These are phyloP conservation scores for Ophiocordyceps unilateralis DNA, from an alignment of 2,329 filamentous ascomycete species.

Conservation along the genomic window DNA sequence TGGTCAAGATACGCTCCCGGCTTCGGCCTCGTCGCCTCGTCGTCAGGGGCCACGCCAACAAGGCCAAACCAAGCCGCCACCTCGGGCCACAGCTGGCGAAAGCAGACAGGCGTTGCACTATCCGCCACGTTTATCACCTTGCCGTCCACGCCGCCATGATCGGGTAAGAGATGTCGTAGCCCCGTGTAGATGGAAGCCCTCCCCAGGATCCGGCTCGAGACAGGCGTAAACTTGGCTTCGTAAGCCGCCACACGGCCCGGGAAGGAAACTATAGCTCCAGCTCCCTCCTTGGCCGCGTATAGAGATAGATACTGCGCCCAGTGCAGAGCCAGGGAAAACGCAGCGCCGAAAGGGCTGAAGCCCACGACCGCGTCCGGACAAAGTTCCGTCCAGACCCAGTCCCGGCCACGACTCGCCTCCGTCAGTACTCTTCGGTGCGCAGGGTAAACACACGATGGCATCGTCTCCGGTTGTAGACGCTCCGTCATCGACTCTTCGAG, in stretches of 20 bases:
- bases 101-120: slow-evolving; percentile 8
- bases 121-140: slow-evolving; percentile 18
- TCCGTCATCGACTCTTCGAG: slow-evolving; percentile 16
- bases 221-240: slow-evolving; percentile 13
- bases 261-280: slow-evolving; percentile 8
- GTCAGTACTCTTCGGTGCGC: slow-evolving; percentile 14
- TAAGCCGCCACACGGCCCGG: slow-evolving; percentile 11
- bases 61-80: slow-evolving; percentile 16
- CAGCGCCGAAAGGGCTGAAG: slow-evolving; percentile 20
- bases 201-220: slow-evolving; percentile 13
- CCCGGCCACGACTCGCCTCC: slow-evolving; percentile 9
- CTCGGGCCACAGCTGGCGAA: slow-evolving; percentile 13
- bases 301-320: slow-evolving; percentile 22
- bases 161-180: neutral
- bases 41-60: slow-evolving; percentile 8
- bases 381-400: slow-evolving; percentile 20
- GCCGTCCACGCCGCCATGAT: slow-evolving; percentile 3
- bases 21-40: neutral
- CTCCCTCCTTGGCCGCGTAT: slow-evolving; percentile 12
- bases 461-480: slow-evolving; percentile 13
- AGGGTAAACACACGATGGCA: slow-evolving; percentile 17
- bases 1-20: slow-evolving; percentile 15
- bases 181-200: neutral
- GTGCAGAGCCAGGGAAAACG: slow-evolving; percentile 18
- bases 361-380: slow-evolving; percentile 21